Percentiles rank a stretch among this genome's conserved stretches.
phyloP scores from a whole-genome alignment of 345 rosid genomes.

The Cochlearia excelsa region DNA sequence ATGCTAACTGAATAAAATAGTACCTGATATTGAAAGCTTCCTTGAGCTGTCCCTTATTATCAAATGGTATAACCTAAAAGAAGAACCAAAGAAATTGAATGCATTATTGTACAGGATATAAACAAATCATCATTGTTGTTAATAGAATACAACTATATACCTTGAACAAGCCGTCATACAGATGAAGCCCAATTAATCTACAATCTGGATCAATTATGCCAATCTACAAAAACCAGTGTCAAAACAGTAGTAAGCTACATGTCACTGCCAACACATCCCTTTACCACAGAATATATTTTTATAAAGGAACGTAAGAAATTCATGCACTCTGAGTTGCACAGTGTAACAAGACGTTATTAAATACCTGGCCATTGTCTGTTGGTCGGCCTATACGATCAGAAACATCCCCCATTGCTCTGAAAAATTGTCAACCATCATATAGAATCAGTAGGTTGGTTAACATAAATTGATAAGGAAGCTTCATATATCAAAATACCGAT shows the following conservation, averaged over 20 bases:
- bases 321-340: slow-evolving; percentile 8
- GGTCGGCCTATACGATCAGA: slow-evolving; percentile 91
- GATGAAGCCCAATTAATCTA: slow-evolving; percentile 88
- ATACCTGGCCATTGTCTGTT: slow-evolving; percentile 93
- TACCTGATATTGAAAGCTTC: slow-evolving; percentile 87
- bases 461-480: background rate
- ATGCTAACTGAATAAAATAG: background rate
- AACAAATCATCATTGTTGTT: background rate
- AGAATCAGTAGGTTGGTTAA: background rate
- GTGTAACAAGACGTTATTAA: slow-evolving; percentile 6
- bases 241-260: slow-evolving; percentile 12
- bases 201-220: slow-evolving; percentile 98
- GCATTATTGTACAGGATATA: background rate
- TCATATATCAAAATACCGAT: background rate
- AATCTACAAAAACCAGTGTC: slow-evolving; percentile 44
- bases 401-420: slow-evolving; percentile 93
- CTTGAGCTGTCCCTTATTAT: slow-evolving; percentile 79
- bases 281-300: background rate
- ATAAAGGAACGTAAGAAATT: background rate
- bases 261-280: background rate
- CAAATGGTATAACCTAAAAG: slow-evolving; percentile 79
- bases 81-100: slow-evolving; percentile 9
- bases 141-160: slow-evolving; percentile 31
- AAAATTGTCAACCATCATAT: slow-evolving; percentile 7
- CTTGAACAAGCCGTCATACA: slow-evolving; percentile 97